phyloP scores from a whole-genome alignment of 2,329 filamentous ascomycete genomes.

The Neofusicoccum kwambonambiense region DNA sequence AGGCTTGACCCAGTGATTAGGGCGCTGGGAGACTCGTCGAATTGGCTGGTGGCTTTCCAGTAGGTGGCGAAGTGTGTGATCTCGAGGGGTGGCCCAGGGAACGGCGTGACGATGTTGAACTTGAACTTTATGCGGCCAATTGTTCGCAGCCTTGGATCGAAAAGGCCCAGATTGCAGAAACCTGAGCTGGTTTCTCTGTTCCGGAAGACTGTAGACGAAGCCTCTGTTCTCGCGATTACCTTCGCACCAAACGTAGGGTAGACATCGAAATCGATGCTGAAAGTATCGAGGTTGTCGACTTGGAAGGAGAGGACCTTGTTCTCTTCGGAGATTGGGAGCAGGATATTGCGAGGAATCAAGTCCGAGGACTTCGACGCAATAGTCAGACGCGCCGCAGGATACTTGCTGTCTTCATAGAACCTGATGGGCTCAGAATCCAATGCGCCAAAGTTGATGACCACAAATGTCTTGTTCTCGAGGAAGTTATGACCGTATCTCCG shows the following conservation, averaged over 20 bases:
- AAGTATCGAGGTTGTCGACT: slow-evolving; percentile 87
- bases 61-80: slow-evolving; percentile 99
- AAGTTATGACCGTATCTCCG: slow-evolving; percentile 97
- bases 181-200: slow-evolving; percentile 72
- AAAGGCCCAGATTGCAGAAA: slow-evolving; percentile 81
- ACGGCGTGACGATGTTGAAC: slow-evolving; percentile 95
- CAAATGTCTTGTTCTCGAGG: slow-evolving; percentile 93
- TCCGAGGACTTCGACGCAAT: slow-evolving; percentile 97
- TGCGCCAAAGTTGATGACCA: slow-evolving; percentile 87
- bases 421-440: slow-evolving; percentile 70
- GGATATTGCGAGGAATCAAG: slow-evolving; percentile 92
- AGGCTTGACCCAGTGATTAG: slow-evolving; percentile 93
- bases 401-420: slow-evolving; percentile 98
- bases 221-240: slow-evolving; percentile 93
- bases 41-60: slow-evolving; percentile 96
- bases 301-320: slow-evolving; percentile 93
- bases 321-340: slow-evolving; percentile 94
- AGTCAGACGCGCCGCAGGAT: slow-evolving; percentile 89
- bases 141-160: slow-evolving; percentile 84
- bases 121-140: slow-evolving; percentile 94
- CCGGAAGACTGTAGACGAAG: slow-evolving; percentile 82
- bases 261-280: slow-evolving; percentile 94
- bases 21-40: slow-evolving; percentile 79
- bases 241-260: slow-evolving; percentile 97
- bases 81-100: slow-evolving; percentile 85